Evolutionary conservation across 176 grass and related monocot genomes (phyloP), one percentile per base, ranked within the genome.

Genomic region (Aegilops speltoides): DNA sequence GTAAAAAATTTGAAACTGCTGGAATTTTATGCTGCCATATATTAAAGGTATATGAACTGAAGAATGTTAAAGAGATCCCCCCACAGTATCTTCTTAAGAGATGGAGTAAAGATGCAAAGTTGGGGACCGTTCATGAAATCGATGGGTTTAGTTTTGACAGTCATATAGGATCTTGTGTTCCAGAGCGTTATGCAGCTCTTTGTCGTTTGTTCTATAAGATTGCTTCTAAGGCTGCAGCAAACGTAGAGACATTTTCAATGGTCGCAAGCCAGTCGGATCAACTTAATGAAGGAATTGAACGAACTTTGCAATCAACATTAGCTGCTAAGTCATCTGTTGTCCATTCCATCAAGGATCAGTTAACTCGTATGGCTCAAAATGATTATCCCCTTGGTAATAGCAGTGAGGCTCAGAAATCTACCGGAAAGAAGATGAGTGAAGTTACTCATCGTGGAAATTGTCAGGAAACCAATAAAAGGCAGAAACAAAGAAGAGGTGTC

Each of bases 21-120:
- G 96, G 93, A 65, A 84, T 98, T 65, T 85, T 93, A 72, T 98
- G 96, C 88, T 95, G 91, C 52, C 96, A 98, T 91, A 71, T 95
- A 86, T 78, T 98, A 52, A 98, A 98, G 85, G 90, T 98, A 83
- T 90, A 91, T 79, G 96, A 92, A 57, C 74, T 94, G 28, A 94
- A 86, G 77, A 95, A 86, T 79, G 77, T 95, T 56, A 89, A 92
- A 92, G 93, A 98, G 79, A 88, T 95, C 67, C 78, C 88, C 43
- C 65, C 22, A n/a, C 90, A 92, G 41, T 98, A 92, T 84, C 88
- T 98, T 85, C 80, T 94, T 41, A 92, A 83, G 52, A 87, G 96
- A 43, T 98, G 93, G 96, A 95, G 91, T 82, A 98, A 92, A 81
- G 96, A 95, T 87, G 96, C 82, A 65, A 95, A 94, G 86, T 68